These are phyloP conservation scores for Lecanoromycetidae sp. DNA, from an alignment of 2,329 filamentous ascomycete genomes.

Conservation along the genomic window DNA sequence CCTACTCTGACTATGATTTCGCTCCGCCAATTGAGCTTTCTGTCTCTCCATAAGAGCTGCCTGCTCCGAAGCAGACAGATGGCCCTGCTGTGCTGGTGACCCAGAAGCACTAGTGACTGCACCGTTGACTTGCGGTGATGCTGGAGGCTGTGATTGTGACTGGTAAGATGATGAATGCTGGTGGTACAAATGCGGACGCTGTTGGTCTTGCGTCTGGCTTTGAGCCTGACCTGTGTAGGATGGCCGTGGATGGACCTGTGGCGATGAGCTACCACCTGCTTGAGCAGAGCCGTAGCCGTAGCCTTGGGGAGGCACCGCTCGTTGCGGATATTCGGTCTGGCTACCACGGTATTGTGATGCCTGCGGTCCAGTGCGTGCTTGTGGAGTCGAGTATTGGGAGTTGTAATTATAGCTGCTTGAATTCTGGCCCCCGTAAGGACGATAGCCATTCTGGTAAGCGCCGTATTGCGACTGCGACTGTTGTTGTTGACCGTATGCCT, in stretches of 20 bases:
- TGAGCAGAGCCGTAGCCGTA: slow-evolving; percentile 14
- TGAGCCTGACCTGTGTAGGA: slow-evolving; percentile 1
- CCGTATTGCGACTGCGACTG: slow-evolving; percentile 8
- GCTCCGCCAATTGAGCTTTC: slow-evolving; percentile 15
- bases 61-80: slow-evolving; percentile 12
- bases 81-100: slow-evolving; percentile 3
- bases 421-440: slow-evolving; percentile 21
- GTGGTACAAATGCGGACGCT: slow-evolving; percentile 11
- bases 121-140: slow-evolving; percentile 11
- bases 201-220: slow-evolving; percentile 7
- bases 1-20: slow-evolving; percentile 8
- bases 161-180: slow-evolving; percentile 13
- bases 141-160: slow-evolving; percentile 2
- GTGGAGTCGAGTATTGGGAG: slow-evolving; percentile 18
- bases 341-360: slow-evolving; percentile 27
- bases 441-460: slow-evolving; percentile 12
- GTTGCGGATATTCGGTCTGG: slow-evolving; percentile 23
- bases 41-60: slow-evolving; percentile 12
- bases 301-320: slow-evolving; percentile 19
- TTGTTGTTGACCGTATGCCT: slow-evolving; percentile 14
- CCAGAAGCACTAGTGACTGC: background rate
- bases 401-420: slow-evolving; percentile 25
- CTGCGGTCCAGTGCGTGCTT: slow-evolving; percentile 24
- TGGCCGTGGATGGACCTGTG: slow-evolving; percentile 23
- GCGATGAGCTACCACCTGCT: slow-evolving; percentile 24